These are phyloP conservation scores for Lactarius quietus DNA, from an alignment of 768 basidiomycete genomes.

Conservation along the genomic window DNA sequence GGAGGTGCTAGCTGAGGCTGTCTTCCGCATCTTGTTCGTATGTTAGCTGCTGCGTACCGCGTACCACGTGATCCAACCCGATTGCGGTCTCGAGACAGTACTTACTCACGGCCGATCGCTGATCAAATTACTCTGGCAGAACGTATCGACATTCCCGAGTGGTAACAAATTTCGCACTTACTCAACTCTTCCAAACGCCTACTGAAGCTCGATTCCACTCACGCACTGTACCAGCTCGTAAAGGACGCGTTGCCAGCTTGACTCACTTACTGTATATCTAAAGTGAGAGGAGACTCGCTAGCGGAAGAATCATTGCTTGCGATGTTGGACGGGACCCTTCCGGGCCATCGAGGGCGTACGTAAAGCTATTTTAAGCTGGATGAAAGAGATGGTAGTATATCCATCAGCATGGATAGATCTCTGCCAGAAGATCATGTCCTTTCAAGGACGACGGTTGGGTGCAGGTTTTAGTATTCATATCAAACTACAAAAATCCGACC, in stretches of 20 bases:
- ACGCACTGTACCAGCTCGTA: conserved; percentile 92
- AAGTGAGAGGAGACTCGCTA: conserved; percentile 87
- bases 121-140: conserved; percentile 79
- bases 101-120: conserved; percentile 61
- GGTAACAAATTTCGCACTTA: conserved; percentile 75
- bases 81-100: conserved; percentile 28
- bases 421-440: conserved; percentile 97
- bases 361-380: conserved; percentile 91
- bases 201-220: conserved; percentile 90
- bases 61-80: conserved; percentile 6
- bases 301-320: conserved; percentile 95
- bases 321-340: conserved; percentile 94
- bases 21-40: neutral
- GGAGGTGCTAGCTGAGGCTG: neutral
- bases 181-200: conserved; percentile 77
- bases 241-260: conserved; percentile 87
- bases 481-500: too few relatives aligned
- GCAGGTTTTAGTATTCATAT: too few relatives aligned
- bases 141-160: conserved; percentile 75
- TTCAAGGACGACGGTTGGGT: conserved; percentile 86
- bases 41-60: neutral
- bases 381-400: conserved; percentile 89
- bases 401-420: conserved; percentile 98
- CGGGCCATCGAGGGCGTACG: conserved; percentile 91
- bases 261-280: too few relatives aligned